Evolutionary conservation across 345 rosid species (phyloP), one percentile per base, ranked within the genome.

Genomic region (Viola odorata): DNA sequence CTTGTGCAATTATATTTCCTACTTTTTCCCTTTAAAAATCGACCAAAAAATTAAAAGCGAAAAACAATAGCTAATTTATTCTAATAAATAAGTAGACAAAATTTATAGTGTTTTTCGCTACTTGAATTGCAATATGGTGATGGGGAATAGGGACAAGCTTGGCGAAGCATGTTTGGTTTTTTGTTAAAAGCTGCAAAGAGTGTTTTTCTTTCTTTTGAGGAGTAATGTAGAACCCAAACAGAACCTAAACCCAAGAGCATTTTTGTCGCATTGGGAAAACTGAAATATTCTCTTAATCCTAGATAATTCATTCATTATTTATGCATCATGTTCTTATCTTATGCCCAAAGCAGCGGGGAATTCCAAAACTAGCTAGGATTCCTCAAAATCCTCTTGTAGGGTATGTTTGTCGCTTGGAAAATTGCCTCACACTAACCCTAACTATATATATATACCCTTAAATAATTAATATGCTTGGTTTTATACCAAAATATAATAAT

Each of bases 221-320:
- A 7, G 45, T 6, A 12, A 56, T 23, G 32, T 23, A 23, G 32
- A 0, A 23, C 32, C 2, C 1, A 2, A 23, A 23, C 32, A 23
- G 32, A 23, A 23, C 70, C 81, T 17, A 68, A 63, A 57, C 63
- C 69, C 70, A 50, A 75, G 73, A 63, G 87, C 52, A 85, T 82
- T 71, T 82, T 82, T 82, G 91, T 85, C 85, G 85, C 76, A 63
- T 80, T 78, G 81, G 90, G 81, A 82, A 75, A 57, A 68, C 70
- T 78, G 76, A 78, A 23, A 85, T 85, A 85, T 85, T 84, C 86
- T 47, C 70, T 53, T 51, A 52, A 54, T 70, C 53, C 14, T 32
- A 49, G 36, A 52, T 53, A 14, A 39, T 45, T 63, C 7, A 45
- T 1, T 42, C 8, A n/a, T 45, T 68, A 12, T 58, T 47, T 60